Conservation (phyloP, 768 basidiomycete species). For the Boletus edulis region DNA sequence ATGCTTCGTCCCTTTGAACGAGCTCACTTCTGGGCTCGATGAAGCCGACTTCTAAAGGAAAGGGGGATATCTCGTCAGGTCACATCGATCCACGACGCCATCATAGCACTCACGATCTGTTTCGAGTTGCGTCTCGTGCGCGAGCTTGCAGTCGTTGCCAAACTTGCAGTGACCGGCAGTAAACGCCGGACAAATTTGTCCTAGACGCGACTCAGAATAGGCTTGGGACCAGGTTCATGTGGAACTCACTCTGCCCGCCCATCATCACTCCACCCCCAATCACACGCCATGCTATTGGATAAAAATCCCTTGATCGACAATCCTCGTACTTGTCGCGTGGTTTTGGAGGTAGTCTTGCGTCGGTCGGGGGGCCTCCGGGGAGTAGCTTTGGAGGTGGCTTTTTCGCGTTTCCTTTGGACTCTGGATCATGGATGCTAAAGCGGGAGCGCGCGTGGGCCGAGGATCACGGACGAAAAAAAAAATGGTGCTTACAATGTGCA, state of each 20-base stretch:
- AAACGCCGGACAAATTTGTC: slow-evolving; percentile 26
- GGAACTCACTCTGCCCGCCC: slow-evolving; percentile 37
- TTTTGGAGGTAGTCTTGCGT: slow-evolving; percentile 24
- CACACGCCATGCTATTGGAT: slow-evolving; percentile 72
- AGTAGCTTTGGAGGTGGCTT: neutral
- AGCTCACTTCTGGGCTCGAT: slow-evolving; percentile 10
- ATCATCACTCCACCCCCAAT: slow-evolving; percentile 78
- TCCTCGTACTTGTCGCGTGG: slow-evolving; percentile 34
- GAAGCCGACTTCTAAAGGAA: slow-evolving; percentile 15
- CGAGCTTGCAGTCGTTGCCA: slow-evolving; percentile 29
- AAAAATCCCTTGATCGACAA: slow-evolving; percentile 46
- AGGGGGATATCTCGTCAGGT: neutral
- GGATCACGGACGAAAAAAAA: neutral
- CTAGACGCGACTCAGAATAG: slow-evolving; percentile 10
- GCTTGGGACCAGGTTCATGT: neutral
- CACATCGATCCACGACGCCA: neutral
- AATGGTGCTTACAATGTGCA: slow-evolving; percentile 56
- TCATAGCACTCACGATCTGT: slow-evolving; percentile 19
- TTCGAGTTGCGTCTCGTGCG: slow-evolving; percentile 27
- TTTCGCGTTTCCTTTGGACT: neutral
- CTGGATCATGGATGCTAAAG: slow-evolving; percentile 45
- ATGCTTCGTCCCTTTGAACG: neutral
- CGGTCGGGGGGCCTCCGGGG: neutral
- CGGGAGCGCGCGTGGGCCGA: neutral
- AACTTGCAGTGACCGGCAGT: slow-evolving; percentile 22